Conservation (phyloP, 192 early-diverging fungal genomes). For the Dissophora ornata region DNA sequence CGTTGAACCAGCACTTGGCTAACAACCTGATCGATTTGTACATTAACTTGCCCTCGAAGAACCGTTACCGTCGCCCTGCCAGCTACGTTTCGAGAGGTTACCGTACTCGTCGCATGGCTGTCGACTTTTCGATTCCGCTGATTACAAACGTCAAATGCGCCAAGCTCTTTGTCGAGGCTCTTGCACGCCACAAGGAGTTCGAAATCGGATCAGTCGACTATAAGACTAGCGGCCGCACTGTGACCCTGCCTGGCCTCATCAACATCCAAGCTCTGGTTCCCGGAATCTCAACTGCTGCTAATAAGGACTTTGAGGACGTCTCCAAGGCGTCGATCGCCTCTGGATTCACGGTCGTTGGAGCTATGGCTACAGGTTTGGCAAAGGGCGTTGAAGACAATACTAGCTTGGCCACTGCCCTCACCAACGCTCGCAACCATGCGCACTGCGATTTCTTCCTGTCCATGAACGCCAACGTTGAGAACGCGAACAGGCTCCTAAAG, state of each 20-base stretch:
- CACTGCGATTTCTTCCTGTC: constrained; percentile 81
- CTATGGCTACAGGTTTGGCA: constrained; percentile 67
- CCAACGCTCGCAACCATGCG: constrained; percentile 58
- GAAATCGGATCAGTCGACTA: constrained; percentile 90
- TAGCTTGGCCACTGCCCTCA: constrained; percentile 64
- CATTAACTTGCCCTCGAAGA: constrained; percentile 98
- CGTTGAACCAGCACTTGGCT: constrained; percentile 92
- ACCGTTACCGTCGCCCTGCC: constrained; percentile 95
- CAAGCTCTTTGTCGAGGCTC: constrained; percentile 96
- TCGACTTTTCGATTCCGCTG: constrained; percentile 95
- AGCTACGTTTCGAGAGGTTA: constrained; percentile 96
- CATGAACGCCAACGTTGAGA: constrained; percentile 76
- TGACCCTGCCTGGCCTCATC: constrained; percentile 88
- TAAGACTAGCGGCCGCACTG: constrained; percentile 88
- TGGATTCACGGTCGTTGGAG: constrained; percentile 86
- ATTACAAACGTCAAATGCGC: constrained; percentile 99
- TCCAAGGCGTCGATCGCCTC: constrained; percentile 81
- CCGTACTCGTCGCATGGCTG: constrained; percentile 94
- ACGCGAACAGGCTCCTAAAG: constrained; percentile 59
- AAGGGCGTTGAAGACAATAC: constrained; percentile 66
- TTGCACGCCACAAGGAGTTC: constrained; percentile 76
- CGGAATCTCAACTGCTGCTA: constrained; percentile 53
- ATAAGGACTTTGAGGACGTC: constrained; percentile 69
- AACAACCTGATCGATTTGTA: constrained; percentile 98
- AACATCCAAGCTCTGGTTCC: constrained; percentile 81